Base-by-base conservation (phyloP, 768 basidiomycete genomes). In the Russula sp. region DNA sequence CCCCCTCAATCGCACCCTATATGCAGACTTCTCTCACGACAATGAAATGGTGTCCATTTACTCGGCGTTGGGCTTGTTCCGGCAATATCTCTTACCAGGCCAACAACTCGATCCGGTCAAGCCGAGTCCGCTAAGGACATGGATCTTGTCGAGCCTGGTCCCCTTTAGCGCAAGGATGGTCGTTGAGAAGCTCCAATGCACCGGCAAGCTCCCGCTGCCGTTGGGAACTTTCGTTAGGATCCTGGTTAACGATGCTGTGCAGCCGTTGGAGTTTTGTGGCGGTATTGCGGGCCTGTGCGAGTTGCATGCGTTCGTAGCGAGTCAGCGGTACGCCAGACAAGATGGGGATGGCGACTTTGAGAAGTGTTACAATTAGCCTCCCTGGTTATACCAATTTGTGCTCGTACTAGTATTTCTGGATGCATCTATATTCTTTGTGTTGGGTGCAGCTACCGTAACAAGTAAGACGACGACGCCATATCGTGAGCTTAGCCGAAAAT, bases 21-120 rank as follows among this genome's bases (percentile, higher is more conserved):
- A 89, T 68, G 84, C 82, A 22, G 91, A 94, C 74, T 93, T 94
- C 72, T 84, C 88, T 8, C 91, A 94, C 71, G 91, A 94, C 71
- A 91, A 93, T 71, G 78, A 88, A 70, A 89, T 95, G 83, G 77
- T 89, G 45, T 85, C 89, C 40, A 87, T 94, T 54, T 88, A 85
- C 66, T 70, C 80, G 73, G 75, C 89, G 70, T 61, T 83, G 73
- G 91, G 82, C 14, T 70, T 75, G 42, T 75, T 74, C 70, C 64
- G 62, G 57, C 64, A 66, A 32, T 10, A 40, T 44, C 45, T 53
- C 6, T 57, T 65, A 6, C 63, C 57, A 6, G 22, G 6, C 8
- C 65, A 71, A 48, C 40, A 45, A 35, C 71, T 73, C n/a, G 61
- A 71, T 63, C 70, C 74, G 22, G 60, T 32, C 47, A 47, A 62